phyloP scores from a whole-genome alignment of 306 rosid species.

The Malus sylvestris region DNA sequence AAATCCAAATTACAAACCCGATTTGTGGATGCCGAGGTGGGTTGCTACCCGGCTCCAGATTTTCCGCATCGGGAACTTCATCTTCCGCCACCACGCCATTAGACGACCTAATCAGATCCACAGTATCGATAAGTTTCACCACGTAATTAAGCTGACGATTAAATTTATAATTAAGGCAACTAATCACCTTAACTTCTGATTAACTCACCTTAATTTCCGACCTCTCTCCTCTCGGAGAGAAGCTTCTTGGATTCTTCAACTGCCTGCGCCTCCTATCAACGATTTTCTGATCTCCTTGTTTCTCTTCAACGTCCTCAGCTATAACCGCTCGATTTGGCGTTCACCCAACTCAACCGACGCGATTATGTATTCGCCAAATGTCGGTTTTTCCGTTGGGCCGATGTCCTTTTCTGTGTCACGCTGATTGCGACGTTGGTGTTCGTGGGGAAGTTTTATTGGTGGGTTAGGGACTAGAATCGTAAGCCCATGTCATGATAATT shows the following conservation, averaged over 20 bases:
- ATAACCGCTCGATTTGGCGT: neutral
- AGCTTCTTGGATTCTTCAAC: neutral
- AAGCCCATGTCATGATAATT: too few relatives aligned
- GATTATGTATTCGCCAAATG: neutral
- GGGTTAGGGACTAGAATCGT: too few relatives aligned
- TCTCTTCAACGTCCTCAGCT: neutral
- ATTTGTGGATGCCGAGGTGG: conserved; percentile 42
- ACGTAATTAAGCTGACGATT: neutral
- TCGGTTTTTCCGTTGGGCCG: too few relatives aligned
- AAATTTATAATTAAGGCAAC: too few relatives aligned
- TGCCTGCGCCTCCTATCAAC: neutral
- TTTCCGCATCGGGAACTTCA: conserved; percentile 30
- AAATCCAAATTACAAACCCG: conserved; percentile 24
- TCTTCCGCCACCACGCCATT: conserved; percentile 60
- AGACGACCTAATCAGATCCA: neutral
- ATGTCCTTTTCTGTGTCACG: too few relatives aligned
- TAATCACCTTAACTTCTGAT: too few relatives aligned
- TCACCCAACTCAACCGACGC: neutral
- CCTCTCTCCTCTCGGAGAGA: neutral
- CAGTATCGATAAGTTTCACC: neutral
- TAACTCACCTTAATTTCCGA: neutral
- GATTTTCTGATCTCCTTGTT: neutral
- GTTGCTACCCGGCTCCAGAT: conserved; percentile 35
- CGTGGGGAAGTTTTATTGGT: too few relatives aligned
- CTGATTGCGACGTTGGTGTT: too few relatives aligned